A percentile compares a stretch with the other conserved stretches of the same genome.
These are phyloP conservation scores for Ceratopteris richardii DNA, from an alignment of 75 land plant genomes.

Conservation along the genomic window DNA sequence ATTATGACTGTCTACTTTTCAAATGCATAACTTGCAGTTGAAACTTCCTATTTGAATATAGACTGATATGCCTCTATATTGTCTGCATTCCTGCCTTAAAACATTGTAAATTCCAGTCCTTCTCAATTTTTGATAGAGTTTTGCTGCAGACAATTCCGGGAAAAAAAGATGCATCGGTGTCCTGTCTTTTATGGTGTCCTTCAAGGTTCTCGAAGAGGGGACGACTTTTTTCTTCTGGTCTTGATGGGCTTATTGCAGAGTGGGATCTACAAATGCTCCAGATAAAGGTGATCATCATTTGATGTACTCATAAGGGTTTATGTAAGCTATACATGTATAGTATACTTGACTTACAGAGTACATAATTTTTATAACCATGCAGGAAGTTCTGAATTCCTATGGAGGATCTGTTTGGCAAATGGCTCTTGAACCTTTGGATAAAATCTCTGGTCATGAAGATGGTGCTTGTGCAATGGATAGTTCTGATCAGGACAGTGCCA, in stretches of 20 bases:
- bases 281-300: too few species aligned
- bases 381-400: slow-evolving; percentile 59
- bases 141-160: slow-evolving; percentile 74
- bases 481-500: neutral
- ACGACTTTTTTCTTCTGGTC: slow-evolving; percentile 76
- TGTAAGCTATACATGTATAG: too few species aligned
- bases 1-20: too few species aligned
- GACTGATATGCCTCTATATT: too few species aligned
- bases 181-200: slow-evolving; percentile 75
- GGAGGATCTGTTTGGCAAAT: slow-evolving; percentile 95
- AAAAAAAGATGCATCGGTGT: slow-evolving; percentile 47
- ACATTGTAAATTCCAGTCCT: too few species aligned
- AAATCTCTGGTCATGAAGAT: neutral
- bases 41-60: too few species aligned
- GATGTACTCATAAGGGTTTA: too few species aligned
- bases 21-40: too few species aligned
- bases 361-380: too few species aligned
- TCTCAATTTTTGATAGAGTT: too few species aligned
- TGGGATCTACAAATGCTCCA: slow-evolving; percentile 74
- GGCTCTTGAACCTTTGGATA: slow-evolving; percentile 46
- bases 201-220: slow-evolving; percentile 24
- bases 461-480: neutral
- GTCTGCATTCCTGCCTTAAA: too few species aligned
- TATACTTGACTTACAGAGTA: too few species aligned
- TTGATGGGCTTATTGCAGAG: slow-evolving; percentile 89